These are phyloP conservation scores for Aspergillus pseudotamarii DNA, from an alignment of 2,329 filamentous ascomycete genomes.

Conservation along the genomic window DNA sequence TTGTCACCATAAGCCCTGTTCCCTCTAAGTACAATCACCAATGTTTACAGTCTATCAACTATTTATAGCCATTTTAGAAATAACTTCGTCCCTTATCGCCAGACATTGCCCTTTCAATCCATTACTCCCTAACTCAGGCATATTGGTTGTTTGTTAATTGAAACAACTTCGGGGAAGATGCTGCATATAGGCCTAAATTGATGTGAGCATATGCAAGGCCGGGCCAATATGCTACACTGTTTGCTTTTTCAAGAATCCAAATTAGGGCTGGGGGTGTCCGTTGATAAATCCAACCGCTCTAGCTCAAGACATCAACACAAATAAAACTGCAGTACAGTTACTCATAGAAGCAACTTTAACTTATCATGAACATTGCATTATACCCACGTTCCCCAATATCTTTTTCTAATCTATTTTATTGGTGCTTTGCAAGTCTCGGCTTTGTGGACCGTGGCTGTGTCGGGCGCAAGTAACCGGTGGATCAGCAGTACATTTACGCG, in stretches of 20 bases:
- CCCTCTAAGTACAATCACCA: too few species aligned
- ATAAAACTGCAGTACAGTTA: background rate
- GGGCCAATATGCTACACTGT: background rate
- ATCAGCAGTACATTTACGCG: background rate
- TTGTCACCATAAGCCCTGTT: background rate
- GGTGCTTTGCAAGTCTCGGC: background rate
- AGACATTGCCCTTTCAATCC: background rate
- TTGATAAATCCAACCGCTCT: background rate
- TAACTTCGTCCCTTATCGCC: background rate
- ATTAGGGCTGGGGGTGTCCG: background rate
- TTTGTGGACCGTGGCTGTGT: background rate
- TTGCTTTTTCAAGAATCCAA: background rate
- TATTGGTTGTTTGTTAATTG: background rate
- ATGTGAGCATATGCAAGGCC: background rate
- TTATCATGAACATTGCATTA: background rate
- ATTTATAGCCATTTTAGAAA: background rate
- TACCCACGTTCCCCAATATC: background rate
- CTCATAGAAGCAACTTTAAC: background rate
- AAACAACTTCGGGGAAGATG: background rate
- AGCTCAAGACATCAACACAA: background rate
- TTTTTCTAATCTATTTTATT: background rate
- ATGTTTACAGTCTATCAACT: background rate
- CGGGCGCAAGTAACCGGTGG: background rate
- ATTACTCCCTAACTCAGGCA: background rate
- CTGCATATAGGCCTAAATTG: background rate